Evolutionary conservation across 2,329 filamentous ascomycete species (phyloP).

Genomic region (Alternaria alternata): DNA sequence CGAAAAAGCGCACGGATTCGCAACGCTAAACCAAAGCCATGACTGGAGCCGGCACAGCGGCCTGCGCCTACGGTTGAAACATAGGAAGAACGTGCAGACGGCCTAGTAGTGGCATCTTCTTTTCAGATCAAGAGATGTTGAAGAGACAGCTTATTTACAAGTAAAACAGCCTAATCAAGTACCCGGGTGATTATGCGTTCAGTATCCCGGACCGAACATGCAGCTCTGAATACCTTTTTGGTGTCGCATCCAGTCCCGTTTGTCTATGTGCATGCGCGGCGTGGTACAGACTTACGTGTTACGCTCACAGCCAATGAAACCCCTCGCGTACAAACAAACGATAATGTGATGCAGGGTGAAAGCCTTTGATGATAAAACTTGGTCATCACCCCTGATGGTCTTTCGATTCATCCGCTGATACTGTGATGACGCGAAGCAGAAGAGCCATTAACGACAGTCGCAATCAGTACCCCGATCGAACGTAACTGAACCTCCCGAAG

Average conservation of each 20-base stretch:
- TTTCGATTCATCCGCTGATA: neutral
- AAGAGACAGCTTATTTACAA: neutral
- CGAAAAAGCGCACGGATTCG: neutral
- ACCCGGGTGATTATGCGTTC: no score
- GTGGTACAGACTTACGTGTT: neutral
- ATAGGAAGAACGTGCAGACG: neutral
- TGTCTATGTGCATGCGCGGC: neutral
- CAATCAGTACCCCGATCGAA: neutral
- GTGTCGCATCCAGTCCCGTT: neutral
- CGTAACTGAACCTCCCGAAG: fast-evolving
- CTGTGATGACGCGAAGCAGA: neutral
- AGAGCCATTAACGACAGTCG: neutral
- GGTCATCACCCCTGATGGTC: neutral
- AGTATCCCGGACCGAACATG: neutral
- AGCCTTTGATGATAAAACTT: neutral
- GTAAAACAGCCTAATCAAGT: neutral
- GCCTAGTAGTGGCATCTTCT: neutral
- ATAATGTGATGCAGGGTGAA: neutral
- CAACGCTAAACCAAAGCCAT: neutral
- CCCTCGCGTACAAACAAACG: no score
- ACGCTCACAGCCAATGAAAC: neutral
- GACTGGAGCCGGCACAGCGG: neutral
- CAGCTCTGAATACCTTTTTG: neutral
- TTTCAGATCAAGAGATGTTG: neutral
- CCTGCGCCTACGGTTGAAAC: neutral